phyloP scores from a whole-genome alignment of 805 yeast genomes.

The Ogataea nonfermentans region DNA sequence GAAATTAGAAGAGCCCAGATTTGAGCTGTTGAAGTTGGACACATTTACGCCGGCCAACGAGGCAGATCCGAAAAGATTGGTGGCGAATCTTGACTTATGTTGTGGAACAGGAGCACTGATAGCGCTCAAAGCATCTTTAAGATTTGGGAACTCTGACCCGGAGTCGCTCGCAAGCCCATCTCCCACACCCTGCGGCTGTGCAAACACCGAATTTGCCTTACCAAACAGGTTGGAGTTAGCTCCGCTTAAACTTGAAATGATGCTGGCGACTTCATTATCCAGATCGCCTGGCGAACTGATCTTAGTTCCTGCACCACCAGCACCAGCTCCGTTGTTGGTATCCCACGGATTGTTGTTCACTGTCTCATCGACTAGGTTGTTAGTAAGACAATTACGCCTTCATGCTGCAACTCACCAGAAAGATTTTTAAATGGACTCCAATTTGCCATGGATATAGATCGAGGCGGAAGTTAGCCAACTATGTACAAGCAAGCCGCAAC shows the following conservation, averaged over 20 bases:
- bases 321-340: conserved; percentile 21
- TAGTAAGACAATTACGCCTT: conserved; percentile 4
- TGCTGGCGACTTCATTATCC: conserved; percentile 33
- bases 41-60: conserved; percentile 50
- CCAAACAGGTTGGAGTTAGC: conserved; percentile 25
- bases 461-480: conserved; percentile 9
- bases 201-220: conserved; percentile 27
- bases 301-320: conserved; percentile 21
- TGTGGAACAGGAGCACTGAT: conserved; percentile 35
- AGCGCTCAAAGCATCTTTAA: conserved; percentile 33
- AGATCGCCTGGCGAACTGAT: conserved; percentile 18
- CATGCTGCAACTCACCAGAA: conserved; percentile 21
- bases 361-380: conserved; percentile 28
- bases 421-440: conserved; percentile 27
- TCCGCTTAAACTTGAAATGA: conserved; percentile 33
- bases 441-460: conserved; percentile 16
- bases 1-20: conserved; percentile 41
- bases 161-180: conserved; percentile 32
- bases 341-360: conserved; percentile 31
- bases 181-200: conserved; percentile 17
- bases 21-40: conserved; percentile 26
- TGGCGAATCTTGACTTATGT: conserved; percentile 33
- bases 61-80: conserved; percentile 54
- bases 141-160: conserved; percentile 30
- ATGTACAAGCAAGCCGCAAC: conserved; percentile 15